phyloP scores from a whole-genome alignment of 768 basidiomycete genomes.

The Pilatotrama ljubarskyi region DNA sequence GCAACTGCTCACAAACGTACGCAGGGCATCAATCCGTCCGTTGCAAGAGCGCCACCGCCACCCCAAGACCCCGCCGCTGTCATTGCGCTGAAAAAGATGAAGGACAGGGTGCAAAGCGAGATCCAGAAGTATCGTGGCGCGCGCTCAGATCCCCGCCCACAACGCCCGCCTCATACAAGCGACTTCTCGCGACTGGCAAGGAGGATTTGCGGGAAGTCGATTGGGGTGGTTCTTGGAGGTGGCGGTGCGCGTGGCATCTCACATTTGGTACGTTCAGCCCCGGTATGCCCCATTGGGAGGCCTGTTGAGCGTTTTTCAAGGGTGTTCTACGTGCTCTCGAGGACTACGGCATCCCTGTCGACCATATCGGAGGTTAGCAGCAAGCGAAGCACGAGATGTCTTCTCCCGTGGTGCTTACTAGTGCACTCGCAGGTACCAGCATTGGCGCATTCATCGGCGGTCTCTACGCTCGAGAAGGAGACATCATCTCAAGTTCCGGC shows the following conservation, averaged over 20 bases:
- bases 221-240: constrained; percentile 93
- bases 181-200: constrained; percentile 93
- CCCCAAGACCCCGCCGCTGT: constrained; percentile 87
- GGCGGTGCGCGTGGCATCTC: constrained; percentile 94
- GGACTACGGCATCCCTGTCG: constrained; percentile 90
- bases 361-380: constrained; percentile 77
- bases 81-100: constrained; percentile 86
- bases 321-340: constrained; percentile 92
- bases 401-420: not conserved
- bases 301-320: constrained; percentile 39
- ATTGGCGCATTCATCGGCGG: constrained; percentile 94
- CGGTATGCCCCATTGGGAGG: constrained; percentile 37
- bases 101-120: constrained; percentile 86
- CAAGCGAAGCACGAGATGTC: too few species aligned
- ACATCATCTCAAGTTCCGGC: constrained; percentile 81
- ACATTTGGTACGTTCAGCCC: constrained; percentile 50
- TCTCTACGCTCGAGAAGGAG: constrained; percentile 91
- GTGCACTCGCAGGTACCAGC: constrained; percentile 59
- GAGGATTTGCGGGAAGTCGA: constrained; percentile 87
- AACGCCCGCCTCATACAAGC: constrained; percentile 78
- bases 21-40: constrained; percentile 70
- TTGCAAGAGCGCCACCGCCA: constrained; percentile 53
- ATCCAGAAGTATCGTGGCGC: constrained; percentile 84
- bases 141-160: constrained; percentile 60
- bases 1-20: not conserved